phyloP scores from a whole-genome alignment of 1,284 basidiomycete species.

The Hortiboletus rubellus region DNA sequence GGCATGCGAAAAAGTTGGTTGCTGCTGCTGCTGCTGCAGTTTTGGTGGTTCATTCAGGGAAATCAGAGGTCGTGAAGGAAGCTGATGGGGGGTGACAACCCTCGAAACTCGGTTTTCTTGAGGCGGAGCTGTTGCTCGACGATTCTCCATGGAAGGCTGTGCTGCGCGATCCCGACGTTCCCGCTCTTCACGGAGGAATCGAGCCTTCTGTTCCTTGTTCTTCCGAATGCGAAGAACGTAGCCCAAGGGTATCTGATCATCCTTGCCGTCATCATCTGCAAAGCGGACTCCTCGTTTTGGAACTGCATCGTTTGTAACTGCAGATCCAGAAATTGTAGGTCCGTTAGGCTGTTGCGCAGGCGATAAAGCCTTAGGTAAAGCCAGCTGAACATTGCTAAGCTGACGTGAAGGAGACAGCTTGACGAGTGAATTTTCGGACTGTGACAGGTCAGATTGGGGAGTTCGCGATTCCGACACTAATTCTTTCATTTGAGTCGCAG shows the following conservation, averaged over 20 bases:
- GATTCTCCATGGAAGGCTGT: slow-evolving; percentile 35
- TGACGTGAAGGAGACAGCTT: slow-evolving; percentile 1
- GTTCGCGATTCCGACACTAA: background rate
- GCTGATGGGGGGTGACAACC: slow-evolving; percentile 16
- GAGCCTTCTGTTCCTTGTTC: slow-evolving; percentile 68
- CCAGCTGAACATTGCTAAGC: background rate
- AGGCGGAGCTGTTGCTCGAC: slow-evolving; percentile 27
- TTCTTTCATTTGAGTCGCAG: slow-evolving; percentile 11
- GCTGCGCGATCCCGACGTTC: slow-evolving; percentile 47
- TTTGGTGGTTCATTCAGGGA: slow-evolving; percentile 17
- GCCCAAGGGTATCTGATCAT: slow-evolving; percentile 65
- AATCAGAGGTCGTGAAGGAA: slow-evolving; percentile 20
- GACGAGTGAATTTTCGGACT: background rate
- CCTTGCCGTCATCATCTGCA: slow-evolving; percentile 59
- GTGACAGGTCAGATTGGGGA: slow-evolving; percentile 1
- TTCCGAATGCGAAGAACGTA: slow-evolving; percentile 68
- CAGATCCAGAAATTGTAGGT: slow-evolving; percentile 17
- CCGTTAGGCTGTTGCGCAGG: slow-evolving; percentile 3
- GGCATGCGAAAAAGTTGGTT: slow-evolving; percentile 6
- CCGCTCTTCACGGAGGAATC: slow-evolving; percentile 61
- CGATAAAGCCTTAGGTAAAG: background rate
- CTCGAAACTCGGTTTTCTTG: slow-evolving; percentile 19
- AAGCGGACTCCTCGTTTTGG: slow-evolving; percentile 68
- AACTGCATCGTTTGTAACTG: slow-evolving; percentile 17
- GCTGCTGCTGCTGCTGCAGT: background rate